Evolutionary conservation across 257 asterid species (phyloP), one percentile per base, ranked within the genome.

Genomic region (Echium plantagineum): DNA sequence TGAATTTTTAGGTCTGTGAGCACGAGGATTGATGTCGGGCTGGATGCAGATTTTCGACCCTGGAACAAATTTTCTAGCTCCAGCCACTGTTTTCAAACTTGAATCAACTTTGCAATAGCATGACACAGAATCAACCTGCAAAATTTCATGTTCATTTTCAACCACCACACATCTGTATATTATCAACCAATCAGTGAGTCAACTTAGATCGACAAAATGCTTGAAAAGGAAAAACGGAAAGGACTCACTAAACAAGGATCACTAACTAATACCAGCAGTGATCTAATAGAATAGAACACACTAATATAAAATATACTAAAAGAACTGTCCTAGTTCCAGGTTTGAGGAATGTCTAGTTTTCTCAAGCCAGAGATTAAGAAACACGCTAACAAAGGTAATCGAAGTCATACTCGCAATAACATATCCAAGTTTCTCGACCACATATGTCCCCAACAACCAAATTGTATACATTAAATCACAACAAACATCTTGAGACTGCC

Each of bases 71-170:
- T 78, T 78, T 42, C 83, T 62, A 7, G 80, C 83, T 55, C 83
- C 83, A 24, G 69, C 83, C 46, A 78, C 83, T 31, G 83, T 78
- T 63, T 74, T 78, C 15, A 74, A 61, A 61, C 83, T 77, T 1
- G 83, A 61, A 62, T 78, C 83, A 56, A 71, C 83, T 66, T 71
- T 78, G 83, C 83, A 78, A 58, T 78, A 78, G 77, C 83, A 78
- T 65, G 83, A 78, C 17, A 74, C 75, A 0, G 83, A 78, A 69
- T 78, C 60, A 56, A 56, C 60, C 60, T 56, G 60, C 60, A 53
- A 56, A 56, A 24, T 42, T 42, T 2, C 49, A 42, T 56, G 60
- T 56, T 22, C 60, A 56, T n/a, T 6, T n/a, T 8, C 57, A 53
- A n/a, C 15, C 9, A 9, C 1, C 20, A 53, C 13, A 53, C 3